These are phyloP conservation scores for Lachancea waltii DNA, from an alignment of 805 yeast genomes.

Conservation along the genomic window DNA sequence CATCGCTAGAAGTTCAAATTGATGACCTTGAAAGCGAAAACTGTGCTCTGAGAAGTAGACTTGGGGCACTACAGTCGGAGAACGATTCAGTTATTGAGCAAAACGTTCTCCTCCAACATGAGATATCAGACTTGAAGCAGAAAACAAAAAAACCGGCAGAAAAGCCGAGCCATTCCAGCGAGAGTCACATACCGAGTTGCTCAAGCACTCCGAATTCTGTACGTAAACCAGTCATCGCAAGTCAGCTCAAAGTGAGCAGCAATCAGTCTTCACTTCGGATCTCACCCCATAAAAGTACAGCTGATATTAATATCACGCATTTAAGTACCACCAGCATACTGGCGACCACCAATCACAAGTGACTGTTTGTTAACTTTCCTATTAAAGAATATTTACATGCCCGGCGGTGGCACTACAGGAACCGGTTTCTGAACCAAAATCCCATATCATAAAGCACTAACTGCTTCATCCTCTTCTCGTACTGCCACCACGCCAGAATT, in stretches of 20 bases:
- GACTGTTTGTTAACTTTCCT: background rate
- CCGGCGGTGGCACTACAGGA: background rate
- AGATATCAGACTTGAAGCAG: conserved; percentile 13
- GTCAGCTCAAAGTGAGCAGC: conserved; percentile 11
- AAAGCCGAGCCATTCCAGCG: background rate
- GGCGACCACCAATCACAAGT: conserved; percentile 5
- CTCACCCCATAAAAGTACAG: conserved; percentile 2
- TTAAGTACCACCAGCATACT: conserved; percentile 6
- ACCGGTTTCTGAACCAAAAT: conserved; percentile 23
- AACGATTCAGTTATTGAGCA: conserved; percentile 17
- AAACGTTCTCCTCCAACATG: conserved; percentile 20
- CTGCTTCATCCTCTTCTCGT: conserved; percentile 26
- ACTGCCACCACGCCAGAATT: conserved; percentile 22
- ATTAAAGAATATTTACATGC: conserved; percentile 3
- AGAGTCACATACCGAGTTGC: background rate
- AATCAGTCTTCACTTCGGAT: conserved; percentile 10
- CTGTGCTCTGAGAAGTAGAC: conserved; percentile 8
- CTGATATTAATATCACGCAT: conserved; percentile 1
- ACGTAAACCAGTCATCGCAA: background rate
- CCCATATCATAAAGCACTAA: conserved; percentile 25
- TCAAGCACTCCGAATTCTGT: background rate
- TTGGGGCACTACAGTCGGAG: conserved; percentile 10
- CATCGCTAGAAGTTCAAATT: conserved; percentile 14
- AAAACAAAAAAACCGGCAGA: background rate
- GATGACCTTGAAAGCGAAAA: conserved; percentile 20